phyloP scores from a whole-genome alignment of 257 asterid genomes.

The Gynochthodes officinalis region DNA sequence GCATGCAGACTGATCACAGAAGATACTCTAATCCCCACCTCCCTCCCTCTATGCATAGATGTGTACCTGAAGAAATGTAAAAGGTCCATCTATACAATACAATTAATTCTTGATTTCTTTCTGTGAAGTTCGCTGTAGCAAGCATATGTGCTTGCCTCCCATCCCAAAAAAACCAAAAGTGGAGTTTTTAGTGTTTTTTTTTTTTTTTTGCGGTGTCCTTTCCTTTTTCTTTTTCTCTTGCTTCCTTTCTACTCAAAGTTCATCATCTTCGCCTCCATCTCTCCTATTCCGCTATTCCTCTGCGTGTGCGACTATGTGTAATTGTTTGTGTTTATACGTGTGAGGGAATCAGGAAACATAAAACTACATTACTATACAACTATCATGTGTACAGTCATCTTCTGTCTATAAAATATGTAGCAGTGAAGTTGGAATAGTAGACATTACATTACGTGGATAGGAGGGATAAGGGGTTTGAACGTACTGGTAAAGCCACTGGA shows the following conservation, averaged over 20 bases:
- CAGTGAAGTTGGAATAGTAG: no score
- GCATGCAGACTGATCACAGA: conserved; percentile 26
- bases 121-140: conserved; percentile 8
- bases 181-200: background rate
- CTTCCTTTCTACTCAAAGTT: conserved; percentile 88
- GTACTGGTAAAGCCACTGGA: no score
- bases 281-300: no score
- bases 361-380: no score
- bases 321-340: background rate
- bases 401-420: no score
- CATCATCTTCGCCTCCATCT: no score
- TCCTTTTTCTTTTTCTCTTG: conserved; percentile 48
- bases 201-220: conserved; percentile 19
- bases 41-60: no score
- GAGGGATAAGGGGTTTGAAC: no score
- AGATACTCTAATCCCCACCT: no score
- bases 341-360: no score
- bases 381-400: no score
- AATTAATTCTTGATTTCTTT: conserved; percentile 13
- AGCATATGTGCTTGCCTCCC: conserved; percentile 86
- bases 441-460: no score
- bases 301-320: background rate
- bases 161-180: conserved; percentile 33
- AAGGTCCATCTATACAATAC: conserved; percentile 18
- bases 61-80: conserved; percentile 56